These are phyloP conservation scores for Mycena rosella DNA, from an alignment of 768 basidiomycete genomes.

Conservation along the genomic window DNA sequence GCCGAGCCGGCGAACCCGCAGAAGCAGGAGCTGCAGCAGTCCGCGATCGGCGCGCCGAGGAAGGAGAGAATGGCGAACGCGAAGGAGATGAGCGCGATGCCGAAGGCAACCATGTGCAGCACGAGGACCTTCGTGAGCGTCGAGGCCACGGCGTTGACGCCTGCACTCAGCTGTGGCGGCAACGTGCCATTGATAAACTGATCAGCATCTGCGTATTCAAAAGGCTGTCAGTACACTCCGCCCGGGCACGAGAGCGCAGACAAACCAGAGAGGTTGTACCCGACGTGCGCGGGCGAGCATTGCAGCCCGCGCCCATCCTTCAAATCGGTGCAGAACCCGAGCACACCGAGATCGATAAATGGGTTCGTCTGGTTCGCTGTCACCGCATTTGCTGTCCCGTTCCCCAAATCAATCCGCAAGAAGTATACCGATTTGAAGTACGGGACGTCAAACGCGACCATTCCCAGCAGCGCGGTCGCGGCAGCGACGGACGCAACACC, in stretches of 20 bases:
- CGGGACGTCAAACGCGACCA: slow-evolving; percentile 22
- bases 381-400: neutral
- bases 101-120: slow-evolving; percentile 2
- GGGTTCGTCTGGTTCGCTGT: slow-evolving; percentile 12
- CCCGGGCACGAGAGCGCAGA: neutral
- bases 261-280: slow-evolving; percentile 18
- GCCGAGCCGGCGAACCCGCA: slow-evolving; percentile 11
- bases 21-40: slow-evolving; percentile 12
- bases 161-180: neutral
- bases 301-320: slow-evolving; percentile 26
- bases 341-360: slow-evolving; percentile 28
- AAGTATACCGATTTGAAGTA: slow-evolving; percentile 19
- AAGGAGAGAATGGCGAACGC: slow-evolving; percentile 2
- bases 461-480: slow-evolving; percentile 14
- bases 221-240: neutral
- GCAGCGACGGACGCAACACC: slow-evolving; percentile 10
- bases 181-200: slow-evolving; percentile 2
- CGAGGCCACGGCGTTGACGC: slow-evolving; percentile 1
- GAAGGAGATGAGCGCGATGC: slow-evolving; percentile 2
- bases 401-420: slow-evolving; percentile 7
- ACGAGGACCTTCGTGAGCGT: slow-evolving; percentile 1
- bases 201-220: neutral
- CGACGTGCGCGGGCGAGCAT: slow-evolving; percentile 16
- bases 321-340: slow-evolving; percentile 27
- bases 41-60: slow-evolving; percentile 5